Evolutionary conservation across 2,329 filamentous ascomycete genomes (phyloP).

Genomic region (Aspergillus sojae): DNA sequence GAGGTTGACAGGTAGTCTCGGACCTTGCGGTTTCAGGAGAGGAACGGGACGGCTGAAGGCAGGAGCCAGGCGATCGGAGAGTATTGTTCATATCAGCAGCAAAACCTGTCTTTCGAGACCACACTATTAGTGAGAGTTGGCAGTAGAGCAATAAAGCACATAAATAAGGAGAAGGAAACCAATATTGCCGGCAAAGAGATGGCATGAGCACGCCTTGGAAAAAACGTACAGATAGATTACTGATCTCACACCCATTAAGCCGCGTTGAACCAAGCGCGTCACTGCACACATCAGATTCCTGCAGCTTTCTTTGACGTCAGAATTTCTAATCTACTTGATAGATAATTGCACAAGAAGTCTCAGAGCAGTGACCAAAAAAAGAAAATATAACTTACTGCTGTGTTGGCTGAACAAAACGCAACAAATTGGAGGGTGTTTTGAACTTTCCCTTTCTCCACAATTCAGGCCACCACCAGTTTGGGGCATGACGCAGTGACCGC

Average conservation of each 20-base stretch:
- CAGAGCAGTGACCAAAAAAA: not conserved
- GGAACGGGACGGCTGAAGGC: constrained; percentile 31
- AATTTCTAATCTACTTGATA: not conserved
- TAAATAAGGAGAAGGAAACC: not conserved
- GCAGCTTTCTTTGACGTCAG: constrained; percentile 3
- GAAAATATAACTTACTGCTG: constrained; percentile 15
- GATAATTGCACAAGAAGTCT: not conserved
- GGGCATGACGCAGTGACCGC: constrained; percentile 39
- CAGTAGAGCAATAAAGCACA: not conserved
- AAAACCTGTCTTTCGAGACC: constrained; percentile 20
- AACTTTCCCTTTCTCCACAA: constrained; percentile 40
- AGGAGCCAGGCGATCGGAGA: constrained; percentile 35
- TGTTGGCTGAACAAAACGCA: constrained; percentile 18
- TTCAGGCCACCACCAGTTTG: constrained; percentile 23
- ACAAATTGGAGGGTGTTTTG: constrained; percentile 34
- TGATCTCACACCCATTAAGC: constrained; percentile 29
- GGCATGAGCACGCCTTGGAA: constrained; percentile 26
- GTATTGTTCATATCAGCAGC: constrained; percentile 38
- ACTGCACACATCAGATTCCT: constrained; percentile 25
- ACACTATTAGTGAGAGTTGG: constrained; percentile 18
- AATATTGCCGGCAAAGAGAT: constrained; percentile 3
- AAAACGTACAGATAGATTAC: constrained; percentile 28
- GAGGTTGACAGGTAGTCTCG: constrained; percentile 12
- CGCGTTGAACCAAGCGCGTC: constrained; percentile 21
- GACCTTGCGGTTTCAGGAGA: constrained; percentile 26